Conservation (phyloP, 75 land plant genomes). For the Gnetum montanum region DNA sequence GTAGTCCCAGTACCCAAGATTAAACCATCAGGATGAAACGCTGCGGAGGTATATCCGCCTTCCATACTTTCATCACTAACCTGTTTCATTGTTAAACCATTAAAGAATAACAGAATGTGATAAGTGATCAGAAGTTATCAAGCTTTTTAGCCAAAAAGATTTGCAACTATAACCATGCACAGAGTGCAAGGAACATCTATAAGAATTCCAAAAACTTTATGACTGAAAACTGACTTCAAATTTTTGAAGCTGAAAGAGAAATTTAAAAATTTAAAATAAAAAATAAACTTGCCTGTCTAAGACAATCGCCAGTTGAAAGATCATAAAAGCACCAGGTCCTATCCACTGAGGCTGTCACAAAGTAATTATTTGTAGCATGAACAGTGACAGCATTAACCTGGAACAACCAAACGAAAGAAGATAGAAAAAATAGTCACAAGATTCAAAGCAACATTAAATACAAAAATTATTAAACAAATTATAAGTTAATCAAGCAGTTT, state of each 20-base stretch:
- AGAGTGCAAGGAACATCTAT: too few species aligned
- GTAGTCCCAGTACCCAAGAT: constrained; percentile 97
- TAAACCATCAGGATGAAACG: constrained; percentile 99
- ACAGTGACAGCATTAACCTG: constrained; percentile 95
- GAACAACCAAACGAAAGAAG: background rate
- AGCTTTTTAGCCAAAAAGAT: background rate
- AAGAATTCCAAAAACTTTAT: too few species aligned
- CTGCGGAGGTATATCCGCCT: constrained; percentile 88
- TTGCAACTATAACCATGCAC: background rate
- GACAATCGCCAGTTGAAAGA: constrained; percentile 66
- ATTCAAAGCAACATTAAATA: background rate
- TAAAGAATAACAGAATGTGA: background rate
- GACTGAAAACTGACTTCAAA: too few species aligned
- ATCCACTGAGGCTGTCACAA: constrained; percentile 89
- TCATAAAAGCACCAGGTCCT: constrained; percentile 96
- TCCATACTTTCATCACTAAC: constrained; percentile 60
- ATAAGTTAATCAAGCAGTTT: too few species aligned
- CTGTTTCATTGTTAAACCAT: too few species aligned
- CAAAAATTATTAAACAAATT: background rate
- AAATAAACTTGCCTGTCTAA: constrained; percentile 51
- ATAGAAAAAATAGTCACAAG: too few species aligned
- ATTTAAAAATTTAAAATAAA: background rate
- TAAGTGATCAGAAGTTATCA: background rate
- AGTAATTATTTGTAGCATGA: constrained; percentile 92
- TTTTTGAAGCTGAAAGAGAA: too few species aligned